phyloP scores from a whole-genome alignment of 2,329 filamentous ascomycete genomes.

The Conoideocrella luteorostrata region DNA sequence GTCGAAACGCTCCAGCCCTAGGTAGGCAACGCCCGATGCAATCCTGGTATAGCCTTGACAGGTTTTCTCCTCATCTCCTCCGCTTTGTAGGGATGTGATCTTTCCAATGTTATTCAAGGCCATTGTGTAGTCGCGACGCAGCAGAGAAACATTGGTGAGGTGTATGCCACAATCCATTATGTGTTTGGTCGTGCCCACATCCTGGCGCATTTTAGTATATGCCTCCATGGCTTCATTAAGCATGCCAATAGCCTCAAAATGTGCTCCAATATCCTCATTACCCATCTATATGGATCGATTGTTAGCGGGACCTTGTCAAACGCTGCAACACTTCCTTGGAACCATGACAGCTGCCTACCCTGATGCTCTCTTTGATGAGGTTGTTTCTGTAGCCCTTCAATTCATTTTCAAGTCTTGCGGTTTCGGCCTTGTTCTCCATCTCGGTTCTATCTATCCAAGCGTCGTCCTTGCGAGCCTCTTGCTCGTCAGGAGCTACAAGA shows the following conservation, averaged over 20 bases:
- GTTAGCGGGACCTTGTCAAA: neutral
- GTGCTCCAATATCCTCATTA: constrained; percentile 82
- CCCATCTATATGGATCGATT: constrained; percentile 60
- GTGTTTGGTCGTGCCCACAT: constrained; percentile 77
- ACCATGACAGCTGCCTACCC: constrained; percentile 49
- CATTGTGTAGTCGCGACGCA: constrained; percentile 70
- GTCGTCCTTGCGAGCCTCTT: constrained; percentile 60
- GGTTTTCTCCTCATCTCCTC: constrained; percentile 39
- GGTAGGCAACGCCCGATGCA: constrained; percentile 42
- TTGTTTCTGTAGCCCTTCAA: constrained; percentile 95
- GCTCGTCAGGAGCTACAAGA: constrained; percentile 57
- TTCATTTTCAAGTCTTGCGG: constrained; percentile 72
- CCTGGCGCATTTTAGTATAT: constrained; percentile 82
- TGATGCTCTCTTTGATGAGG: constrained; percentile 91
- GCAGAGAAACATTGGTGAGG: constrained; percentile 67
- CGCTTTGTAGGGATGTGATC: constrained; percentile 44
- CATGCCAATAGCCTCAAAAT: constrained; percentile 74
- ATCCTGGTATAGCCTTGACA: constrained; percentile 45
- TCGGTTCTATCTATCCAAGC: constrained; percentile 69
- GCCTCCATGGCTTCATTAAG: constrained; percentile 66
- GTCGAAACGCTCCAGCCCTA: constrained; percentile 39
- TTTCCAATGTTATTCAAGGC: constrained; percentile 58
- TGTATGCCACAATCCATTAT: constrained; percentile 77
- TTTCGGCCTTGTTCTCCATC: constrained; percentile 61
- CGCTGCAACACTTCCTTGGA: no score